A percentile compares a stretch with the other conserved stretches of the same genome.
These are phyloP conservation scores for Globisporangium irregulare DNA, from an alignment of 352 stramenopile species.

Conservation along the genomic window DNA sequence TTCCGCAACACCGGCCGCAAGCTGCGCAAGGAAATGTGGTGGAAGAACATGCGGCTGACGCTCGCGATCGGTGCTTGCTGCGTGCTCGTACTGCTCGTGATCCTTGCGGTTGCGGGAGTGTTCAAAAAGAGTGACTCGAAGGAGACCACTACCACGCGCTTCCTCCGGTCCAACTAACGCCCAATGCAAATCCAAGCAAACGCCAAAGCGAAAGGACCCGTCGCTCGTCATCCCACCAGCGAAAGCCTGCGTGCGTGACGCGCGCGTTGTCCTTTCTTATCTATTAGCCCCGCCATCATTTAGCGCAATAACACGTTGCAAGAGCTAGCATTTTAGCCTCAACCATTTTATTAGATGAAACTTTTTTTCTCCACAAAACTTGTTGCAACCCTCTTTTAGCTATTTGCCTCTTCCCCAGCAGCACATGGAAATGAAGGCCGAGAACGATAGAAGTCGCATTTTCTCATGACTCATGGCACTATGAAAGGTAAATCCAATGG, in stretches of 20 bases:
- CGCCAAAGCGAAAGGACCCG: neutral
- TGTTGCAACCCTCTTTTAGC: neutral
- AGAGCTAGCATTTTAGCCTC: neutral
- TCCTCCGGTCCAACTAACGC: slow-evolving; percentile 12
- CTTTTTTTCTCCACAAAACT: neutral
- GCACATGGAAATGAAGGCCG: too few relatives aligned
- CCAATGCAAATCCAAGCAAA: neutral
- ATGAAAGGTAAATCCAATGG: too few relatives aligned
- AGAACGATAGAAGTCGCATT: too few relatives aligned
- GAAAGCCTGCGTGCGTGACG: neutral
- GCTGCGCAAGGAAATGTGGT: slow-evolving; percentile 80
- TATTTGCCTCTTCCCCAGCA: too few relatives aligned
- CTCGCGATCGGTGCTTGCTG: slow-evolving; percentile 56
- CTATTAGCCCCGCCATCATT: slow-evolving; percentile 3
- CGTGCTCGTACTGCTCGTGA: slow-evolving; percentile 73
- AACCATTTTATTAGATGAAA: slow-evolving; percentile 6
- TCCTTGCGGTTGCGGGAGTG: slow-evolving; percentile 66
- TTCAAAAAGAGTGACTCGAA: slow-evolving; percentile 60
- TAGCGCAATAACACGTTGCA: neutral
- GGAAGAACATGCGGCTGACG: slow-evolving; percentile 83
- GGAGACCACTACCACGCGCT: slow-evolving; percentile 16
- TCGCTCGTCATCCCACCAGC: neutral
- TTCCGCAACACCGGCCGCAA: slow-evolving; percentile 83
- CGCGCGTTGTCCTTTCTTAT: neutral
- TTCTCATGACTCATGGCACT: too few relatives aligned